phyloP scores from a whole-genome alignment of 2,329 filamentous ascomycete genomes.

The Xylaria multiplex region DNA sequence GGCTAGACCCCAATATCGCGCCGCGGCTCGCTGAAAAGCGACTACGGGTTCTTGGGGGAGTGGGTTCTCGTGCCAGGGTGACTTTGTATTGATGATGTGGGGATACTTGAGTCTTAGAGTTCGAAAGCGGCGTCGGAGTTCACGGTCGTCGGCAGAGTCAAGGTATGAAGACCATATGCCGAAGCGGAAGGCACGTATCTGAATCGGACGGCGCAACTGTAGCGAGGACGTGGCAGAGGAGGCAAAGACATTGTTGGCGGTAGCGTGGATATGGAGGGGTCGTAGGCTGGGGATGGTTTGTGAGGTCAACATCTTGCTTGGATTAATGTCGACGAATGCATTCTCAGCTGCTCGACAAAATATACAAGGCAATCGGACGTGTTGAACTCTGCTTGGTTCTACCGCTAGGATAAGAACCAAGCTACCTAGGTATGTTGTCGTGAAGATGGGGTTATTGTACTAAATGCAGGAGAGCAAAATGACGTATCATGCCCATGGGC shows the following conservation, averaged over 20 bases:
- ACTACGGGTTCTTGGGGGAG: conserved; percentile 51
- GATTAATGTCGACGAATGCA: conserved; percentile 19
- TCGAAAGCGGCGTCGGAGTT: conserved; percentile 58
- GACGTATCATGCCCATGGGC: conserved; percentile 24
- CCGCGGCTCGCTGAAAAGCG: conserved; percentile 55
- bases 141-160: conserved; percentile 55
- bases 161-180: conserved; percentile 58
- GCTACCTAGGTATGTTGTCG: conserved; percentile 3
- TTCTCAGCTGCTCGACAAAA: conserved; percentile 31
- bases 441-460: conserved; percentile 4
- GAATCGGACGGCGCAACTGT: conserved; percentile 47
- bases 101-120: conserved; percentile 57
- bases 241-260: conserved; percentile 35
- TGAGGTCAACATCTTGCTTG: conserved; percentile 50
- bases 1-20: conserved; percentile 53
- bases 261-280: conserved; percentile 39
- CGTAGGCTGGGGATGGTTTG: conserved; percentile 46
- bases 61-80: conserved; percentile 58
- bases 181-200: conserved; percentile 61
- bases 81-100: conserved; percentile 56
- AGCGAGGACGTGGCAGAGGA: conserved; percentile 37
- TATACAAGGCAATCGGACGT: not conserved
- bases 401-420: conserved; percentile 1
- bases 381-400: not conserved
- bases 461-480: conserved; percentile 5